phyloP scores from a whole-genome alignment of 257 asterid species.

The Haberlea rhodopensis region DNA sequence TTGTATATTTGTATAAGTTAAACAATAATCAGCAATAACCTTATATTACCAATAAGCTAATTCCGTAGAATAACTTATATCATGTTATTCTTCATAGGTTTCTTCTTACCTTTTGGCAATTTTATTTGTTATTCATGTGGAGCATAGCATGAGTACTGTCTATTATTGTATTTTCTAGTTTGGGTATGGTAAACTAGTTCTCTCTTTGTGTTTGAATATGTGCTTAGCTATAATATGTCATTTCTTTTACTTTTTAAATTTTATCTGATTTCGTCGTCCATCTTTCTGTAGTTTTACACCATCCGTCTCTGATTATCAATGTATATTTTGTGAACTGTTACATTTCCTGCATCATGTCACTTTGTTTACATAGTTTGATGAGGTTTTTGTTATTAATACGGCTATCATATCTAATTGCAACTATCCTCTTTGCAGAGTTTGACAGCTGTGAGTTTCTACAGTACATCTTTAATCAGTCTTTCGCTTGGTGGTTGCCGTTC shows the following conservation, averaged over 20 bases:
- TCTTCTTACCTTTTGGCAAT: neutral
- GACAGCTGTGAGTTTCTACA: conserved; percentile 67
- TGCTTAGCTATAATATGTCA: neutral
- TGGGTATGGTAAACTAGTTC: neutral
- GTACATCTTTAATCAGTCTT: conserved; percentile 70
- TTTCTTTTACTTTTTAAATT: neutral
- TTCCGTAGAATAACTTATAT: too few species aligned
- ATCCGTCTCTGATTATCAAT: neutral
- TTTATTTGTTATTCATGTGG: neutral
- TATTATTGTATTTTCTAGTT: neutral
- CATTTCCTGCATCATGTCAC: neutral
- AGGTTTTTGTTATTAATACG: neutral
- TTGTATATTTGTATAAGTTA: conserved; percentile 16
- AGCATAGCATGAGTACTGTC: neutral
- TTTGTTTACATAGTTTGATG: neutral
- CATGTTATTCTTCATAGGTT: neutral
- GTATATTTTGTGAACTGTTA: neutral
- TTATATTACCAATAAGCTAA: neutral
- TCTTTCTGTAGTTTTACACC: neutral
- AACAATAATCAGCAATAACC: neutral
- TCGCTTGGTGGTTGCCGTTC: conserved; percentile 98
- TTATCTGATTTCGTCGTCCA: neutral
- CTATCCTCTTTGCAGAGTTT: conserved; percentile 62
- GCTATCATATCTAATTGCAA: conserved; percentile 23
- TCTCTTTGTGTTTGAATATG: neutral